phyloP scores from a whole-genome alignment of 1,284 basidiomycete species.

The Apiotrichum domesticum region DNA sequence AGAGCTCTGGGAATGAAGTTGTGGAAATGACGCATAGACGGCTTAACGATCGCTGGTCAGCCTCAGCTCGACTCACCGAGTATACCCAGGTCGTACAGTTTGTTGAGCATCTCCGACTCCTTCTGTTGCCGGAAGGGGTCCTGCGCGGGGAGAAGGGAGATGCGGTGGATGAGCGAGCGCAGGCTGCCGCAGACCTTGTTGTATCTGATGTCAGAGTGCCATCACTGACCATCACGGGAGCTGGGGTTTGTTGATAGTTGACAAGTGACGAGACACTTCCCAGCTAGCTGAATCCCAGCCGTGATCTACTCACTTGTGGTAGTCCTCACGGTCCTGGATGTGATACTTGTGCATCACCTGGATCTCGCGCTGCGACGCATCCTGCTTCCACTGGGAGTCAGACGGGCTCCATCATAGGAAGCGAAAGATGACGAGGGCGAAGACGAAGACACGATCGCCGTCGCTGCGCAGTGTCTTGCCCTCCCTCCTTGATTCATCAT shows the following conservation, averaged over 20 bases:
- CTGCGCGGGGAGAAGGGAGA: constrained; percentile 79
- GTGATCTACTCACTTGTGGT: constrained; percentile 65
- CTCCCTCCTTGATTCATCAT: too few relatives aligned
- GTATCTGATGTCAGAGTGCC: constrained; percentile 56
- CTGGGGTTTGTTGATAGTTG: too few relatives aligned
- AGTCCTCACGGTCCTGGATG: constrained; percentile 89
- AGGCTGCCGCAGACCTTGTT: constrained; percentile 91
- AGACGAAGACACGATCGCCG: too few relatives aligned
- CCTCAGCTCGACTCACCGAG: constrained; percentile 50
- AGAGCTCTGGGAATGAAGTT: too few relatives aligned
- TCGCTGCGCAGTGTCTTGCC: not conserved
- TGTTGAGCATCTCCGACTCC: constrained; percentile 81
- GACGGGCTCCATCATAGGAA: not conserved
- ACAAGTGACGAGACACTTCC: too few relatives aligned
- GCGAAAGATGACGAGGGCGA: too few relatives aligned
- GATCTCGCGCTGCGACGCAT: constrained; percentile 84
- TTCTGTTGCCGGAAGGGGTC: constrained; percentile 83
- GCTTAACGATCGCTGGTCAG: not conserved
- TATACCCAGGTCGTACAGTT: constrained; percentile 96
- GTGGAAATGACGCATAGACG: not conserved
- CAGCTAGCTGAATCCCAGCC: not conserved
- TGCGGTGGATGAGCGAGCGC: constrained; percentile 75
- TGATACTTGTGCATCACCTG: constrained; percentile 95
- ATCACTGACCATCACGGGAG: too few relatives aligned
- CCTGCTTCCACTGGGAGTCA: constrained; percentile 80